phyloP scores from a whole-genome alignment of 2,329 filamentous ascomycete species.

The Aciculosporium take region DNA sequence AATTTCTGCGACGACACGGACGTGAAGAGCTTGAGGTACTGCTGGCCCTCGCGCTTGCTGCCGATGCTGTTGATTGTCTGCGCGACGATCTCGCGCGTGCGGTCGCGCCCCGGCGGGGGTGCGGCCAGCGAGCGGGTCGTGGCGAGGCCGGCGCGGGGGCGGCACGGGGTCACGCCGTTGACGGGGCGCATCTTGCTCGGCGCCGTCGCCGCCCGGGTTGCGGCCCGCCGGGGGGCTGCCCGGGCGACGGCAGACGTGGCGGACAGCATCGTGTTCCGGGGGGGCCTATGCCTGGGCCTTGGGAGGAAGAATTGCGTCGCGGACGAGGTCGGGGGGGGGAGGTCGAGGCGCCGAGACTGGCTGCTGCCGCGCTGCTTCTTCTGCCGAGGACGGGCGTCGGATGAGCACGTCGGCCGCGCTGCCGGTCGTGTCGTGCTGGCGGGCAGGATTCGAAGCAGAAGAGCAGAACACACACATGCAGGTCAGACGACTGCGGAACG shows the following conservation, averaged over 20 bases:
- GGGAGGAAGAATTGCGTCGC: too few relatives aligned
- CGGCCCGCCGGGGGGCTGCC: background rate
- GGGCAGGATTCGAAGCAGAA: too few relatives aligned
- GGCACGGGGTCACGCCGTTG: background rate
- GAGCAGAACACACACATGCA: too few relatives aligned
- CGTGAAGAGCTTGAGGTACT: conserved; percentile 94
- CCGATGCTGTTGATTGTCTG: conserved; percentile 6
- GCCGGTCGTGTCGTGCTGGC: too few relatives aligned
- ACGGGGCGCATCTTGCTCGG: background rate
- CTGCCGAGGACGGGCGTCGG: too few relatives aligned
- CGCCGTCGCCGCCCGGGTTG: background rate
- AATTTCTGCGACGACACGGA: conserved; percentile 95
- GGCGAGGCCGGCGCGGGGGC: background rate
- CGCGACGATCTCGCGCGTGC: conserved; percentile 4
- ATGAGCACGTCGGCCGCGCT: too few relatives aligned
- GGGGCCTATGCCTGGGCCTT: too few relatives aligned
- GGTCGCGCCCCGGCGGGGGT: conserved; percentile 1
- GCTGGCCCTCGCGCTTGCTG: conserved; percentile 35
- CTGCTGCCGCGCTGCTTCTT: too few relatives aligned
- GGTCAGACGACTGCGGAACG: too few relatives aligned
- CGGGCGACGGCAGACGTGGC: background rate
- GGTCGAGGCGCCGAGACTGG: too few relatives aligned
- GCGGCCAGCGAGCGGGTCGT: background rate
- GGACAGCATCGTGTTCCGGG: conserved; percentile 5
- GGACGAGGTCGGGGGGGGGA: too few relatives aligned